Evolutionary conservation across 129 eudicot genomes (phyloP).

Genomic region (Centella asiatica): DNA sequence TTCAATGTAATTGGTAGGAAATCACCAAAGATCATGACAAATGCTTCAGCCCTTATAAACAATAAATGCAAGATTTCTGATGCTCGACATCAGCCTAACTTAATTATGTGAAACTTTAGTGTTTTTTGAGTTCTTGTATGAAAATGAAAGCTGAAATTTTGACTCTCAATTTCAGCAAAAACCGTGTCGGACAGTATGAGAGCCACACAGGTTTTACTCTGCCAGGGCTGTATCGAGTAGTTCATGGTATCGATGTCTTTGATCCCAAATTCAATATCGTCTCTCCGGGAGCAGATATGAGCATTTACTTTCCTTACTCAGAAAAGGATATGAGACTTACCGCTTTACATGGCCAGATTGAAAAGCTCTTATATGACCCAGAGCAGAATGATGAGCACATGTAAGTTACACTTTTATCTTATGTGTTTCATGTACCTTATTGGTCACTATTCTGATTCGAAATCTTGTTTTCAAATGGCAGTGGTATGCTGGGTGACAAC

Average conservation of each 20-base stretch:
- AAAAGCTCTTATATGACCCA: slow-evolving; percentile 21
- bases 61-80: too few relatives aligned
- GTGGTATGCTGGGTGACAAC: slow-evolving; percentile 23
- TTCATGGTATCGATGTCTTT: slow-evolving; percentile 28
- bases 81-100: too few relatives aligned
- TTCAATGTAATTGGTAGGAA: neutral
- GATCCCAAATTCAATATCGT: slow-evolving; percentile 36
- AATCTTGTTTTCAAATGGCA: slow-evolving; percentile 6
- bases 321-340: slow-evolving; percentile 25
- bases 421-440: neutral
- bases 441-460: neutral
- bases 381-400: slow-evolving; percentile 24
- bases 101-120: neutral
- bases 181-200: slow-evolving; percentile 36
- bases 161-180: slow-evolving; percentile 17
- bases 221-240: slow-evolving; percentile 32
- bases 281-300: slow-evolving; percentile 34
- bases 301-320: slow-evolving; percentile 27
- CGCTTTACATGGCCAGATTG: slow-evolving; percentile 18
- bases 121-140: neutral
- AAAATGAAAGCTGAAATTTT: neutral
- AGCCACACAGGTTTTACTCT: slow-evolving; percentile 27
- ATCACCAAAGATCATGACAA: too few relatives aligned
- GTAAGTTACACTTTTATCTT: slow-evolving; percentile 7
- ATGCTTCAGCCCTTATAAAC: too few relatives aligned